Evolutionary conservation across 495 filamentous ascomycete genomes (phyloP), one percentile per base, ranked within the genome.

Genomic region (Darksidea phi): DNA sequence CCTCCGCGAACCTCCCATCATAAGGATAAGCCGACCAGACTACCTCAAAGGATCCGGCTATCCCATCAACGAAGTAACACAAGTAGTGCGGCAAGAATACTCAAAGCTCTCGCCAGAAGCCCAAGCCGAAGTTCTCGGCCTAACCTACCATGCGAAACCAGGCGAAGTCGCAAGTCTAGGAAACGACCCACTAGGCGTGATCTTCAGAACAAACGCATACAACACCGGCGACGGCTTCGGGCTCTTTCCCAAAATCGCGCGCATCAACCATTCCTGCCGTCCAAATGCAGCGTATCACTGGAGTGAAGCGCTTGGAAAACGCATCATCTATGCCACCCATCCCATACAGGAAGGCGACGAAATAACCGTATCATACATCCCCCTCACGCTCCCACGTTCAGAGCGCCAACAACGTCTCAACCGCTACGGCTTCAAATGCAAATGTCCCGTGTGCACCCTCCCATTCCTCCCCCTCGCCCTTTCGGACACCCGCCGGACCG

Each of bases 221-320:
- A 74, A 71, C 20, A 67, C 72, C 26, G 73, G 73, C 4, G 61
- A 54, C 0, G 65, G 70, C 11, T 70, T 72, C 1, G 77, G 73
- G 0, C 63, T 78, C 26, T 78, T 72, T 51, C 61, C 66, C 1
- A 73, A 63, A 15, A 70, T 74, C 36, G 71, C 67, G 18, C 64
- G 72, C 12, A 71, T 80, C 52, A 75, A 76, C 42, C 78, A 80
- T 55, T 71, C 67, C 49, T 80, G 78, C 62, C 56, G 61, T 0
- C 75, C 76, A 1, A 80, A 80, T 58, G 71, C 73, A 0, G 67
- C 74, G 18, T 71, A 74, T 54, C 64, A 64, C 4, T 79, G 75
- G 74, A 79, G 79, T 57, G 67, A 65, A 1, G 54, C 61, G 10
- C 36, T 69, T 0, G 43, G 66, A 37, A 62, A 62, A 34, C 57